phyloP scores from a whole-genome alignment of 768 basidiomycete species.

The Amanita brunnescens region DNA sequence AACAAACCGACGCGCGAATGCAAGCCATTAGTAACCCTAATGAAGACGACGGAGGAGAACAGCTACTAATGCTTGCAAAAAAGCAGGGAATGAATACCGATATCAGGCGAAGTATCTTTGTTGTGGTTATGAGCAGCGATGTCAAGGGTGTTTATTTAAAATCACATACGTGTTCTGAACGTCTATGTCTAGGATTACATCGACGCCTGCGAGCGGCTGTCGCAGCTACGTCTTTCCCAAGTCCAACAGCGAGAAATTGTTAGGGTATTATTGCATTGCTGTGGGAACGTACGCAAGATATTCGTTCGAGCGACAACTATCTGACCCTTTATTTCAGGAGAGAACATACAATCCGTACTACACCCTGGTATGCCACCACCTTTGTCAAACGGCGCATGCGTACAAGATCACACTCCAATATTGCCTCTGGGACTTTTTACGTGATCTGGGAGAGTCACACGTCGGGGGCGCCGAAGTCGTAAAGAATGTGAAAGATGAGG shows the following conservation, averaged over 20 bases:
- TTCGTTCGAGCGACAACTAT: not conserved
- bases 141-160: constrained; percentile 34
- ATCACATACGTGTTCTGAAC: not conserved
- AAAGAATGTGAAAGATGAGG: constrained; percentile 50
- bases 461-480: constrained; percentile 77
- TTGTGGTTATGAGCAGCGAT: constrained; percentile 92
- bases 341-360: constrained; percentile 94
- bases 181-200: constrained; percentile 66
- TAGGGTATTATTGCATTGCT: constrained; percentile 89
- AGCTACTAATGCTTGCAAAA: constrained; percentile 71
- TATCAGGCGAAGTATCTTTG: constrained; percentile 83
- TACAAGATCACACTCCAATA: constrained; percentile 92
- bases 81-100: constrained; percentile 99
- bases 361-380: constrained; percentile 76
- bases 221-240: constrained; percentile 76
- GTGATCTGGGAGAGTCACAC: constrained; percentile 76
- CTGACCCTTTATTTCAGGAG: constrained; percentile 43
- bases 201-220: constrained; percentile 90
- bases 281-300: constrained; percentile 61
- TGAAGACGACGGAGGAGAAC: constrained; percentile 22
- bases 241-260: constrained; percentile 92
- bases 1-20: constrained; percentile 30
- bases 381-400: constrained; percentile 70
- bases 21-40: constrained; percentile 16
- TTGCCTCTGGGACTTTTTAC: constrained; percentile 93